Percentiles rank a stretch among this genome's conserved stretches.
Evolutionary conservation across 139 green algal genomes (phyloP).

Genomic region (Desmodesmus armatus): DNA sequence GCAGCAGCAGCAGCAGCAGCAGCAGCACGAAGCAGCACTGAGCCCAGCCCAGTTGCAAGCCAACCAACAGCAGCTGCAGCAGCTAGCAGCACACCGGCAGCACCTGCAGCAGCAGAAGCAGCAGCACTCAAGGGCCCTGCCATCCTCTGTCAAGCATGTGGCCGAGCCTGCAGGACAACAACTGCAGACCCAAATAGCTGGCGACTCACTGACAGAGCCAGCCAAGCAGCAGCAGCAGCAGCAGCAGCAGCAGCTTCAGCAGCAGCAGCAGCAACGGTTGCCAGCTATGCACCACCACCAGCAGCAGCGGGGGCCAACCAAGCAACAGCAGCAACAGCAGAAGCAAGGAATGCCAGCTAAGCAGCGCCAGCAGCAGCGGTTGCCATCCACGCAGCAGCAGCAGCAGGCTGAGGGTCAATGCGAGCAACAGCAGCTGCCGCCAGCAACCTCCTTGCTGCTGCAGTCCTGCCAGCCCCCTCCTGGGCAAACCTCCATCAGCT

Average conservation of each 20-base stretch:
- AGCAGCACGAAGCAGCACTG: background rate
- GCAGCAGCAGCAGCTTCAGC: background rate
- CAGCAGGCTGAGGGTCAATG: background rate
- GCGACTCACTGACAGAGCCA: background rate
- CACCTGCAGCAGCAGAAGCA: background rate
- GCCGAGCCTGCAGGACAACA: background rate
- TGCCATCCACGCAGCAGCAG: background rate
- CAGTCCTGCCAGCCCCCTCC: too few species aligned
- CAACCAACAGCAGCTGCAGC: constrained; percentile 11
- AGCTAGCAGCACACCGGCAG: background rate
- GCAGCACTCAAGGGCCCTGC: background rate
- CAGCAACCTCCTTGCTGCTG: too few species aligned
- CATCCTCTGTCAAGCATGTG: background rate
- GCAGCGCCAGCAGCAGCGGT: background rate
- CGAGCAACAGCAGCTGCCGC: constrained; percentile 11
- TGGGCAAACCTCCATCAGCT: too few species aligned
- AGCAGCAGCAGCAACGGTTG: background rate
- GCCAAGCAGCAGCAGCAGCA: background rate
- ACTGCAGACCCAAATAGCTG: background rate
- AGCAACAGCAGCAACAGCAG: background rate
- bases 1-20: background rate
- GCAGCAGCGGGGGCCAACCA: background rate
- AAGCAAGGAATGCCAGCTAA: background rate
- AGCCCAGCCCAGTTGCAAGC: too few species aligned
- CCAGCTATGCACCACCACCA: background rate